Evolutionary conservation across 306 rosid species (phyloP).

Genomic region (Elaeagnus macrophylla): DNA sequence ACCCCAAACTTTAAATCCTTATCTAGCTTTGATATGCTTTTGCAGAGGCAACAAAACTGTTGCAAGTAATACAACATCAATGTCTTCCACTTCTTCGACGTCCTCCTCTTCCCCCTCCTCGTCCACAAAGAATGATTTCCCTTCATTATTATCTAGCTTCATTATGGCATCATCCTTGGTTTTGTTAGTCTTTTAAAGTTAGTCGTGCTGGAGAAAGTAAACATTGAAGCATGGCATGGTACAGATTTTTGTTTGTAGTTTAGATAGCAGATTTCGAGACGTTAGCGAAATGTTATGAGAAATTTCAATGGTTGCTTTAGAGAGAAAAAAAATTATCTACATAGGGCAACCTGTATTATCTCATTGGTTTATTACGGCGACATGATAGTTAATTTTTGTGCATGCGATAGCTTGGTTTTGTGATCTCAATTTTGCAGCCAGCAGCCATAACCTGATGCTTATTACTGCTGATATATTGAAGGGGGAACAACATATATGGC

Average conservation of each 20-base stretch:
- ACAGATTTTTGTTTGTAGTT: constrained; percentile 20
- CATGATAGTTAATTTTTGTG: no score
- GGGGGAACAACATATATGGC: no score
- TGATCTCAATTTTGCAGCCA: no score
- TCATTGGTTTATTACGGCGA: no score
- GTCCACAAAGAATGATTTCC: constrained; percentile 19
- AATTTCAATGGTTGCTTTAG: no score
- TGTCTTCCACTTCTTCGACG: constrained; percentile 40
- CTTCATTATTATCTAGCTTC: constrained; percentile 26
- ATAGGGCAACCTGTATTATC: no score
- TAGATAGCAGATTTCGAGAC: not conserved
- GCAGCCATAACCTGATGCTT: no score
- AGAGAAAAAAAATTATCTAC: no score
- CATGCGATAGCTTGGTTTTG: no score
- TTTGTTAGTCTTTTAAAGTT: constrained; percentile 21
- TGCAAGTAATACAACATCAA: constrained; percentile 57
- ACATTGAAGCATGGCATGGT: constrained; percentile 16
- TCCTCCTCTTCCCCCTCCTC: not conserved
- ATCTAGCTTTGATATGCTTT: constrained; percentile 17
- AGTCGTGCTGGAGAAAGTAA: constrained; percentile 26
- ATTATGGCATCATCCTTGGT: constrained; percentile 25
- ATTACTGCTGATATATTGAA: no score
- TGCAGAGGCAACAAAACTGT: constrained; percentile 65
- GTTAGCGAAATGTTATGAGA: no score
- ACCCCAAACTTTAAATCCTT: not conserved